Evolutionary conservation across 1,284 basidiomycete species (phyloP).

Genomic region (Entoloma clypeatum): DNA sequence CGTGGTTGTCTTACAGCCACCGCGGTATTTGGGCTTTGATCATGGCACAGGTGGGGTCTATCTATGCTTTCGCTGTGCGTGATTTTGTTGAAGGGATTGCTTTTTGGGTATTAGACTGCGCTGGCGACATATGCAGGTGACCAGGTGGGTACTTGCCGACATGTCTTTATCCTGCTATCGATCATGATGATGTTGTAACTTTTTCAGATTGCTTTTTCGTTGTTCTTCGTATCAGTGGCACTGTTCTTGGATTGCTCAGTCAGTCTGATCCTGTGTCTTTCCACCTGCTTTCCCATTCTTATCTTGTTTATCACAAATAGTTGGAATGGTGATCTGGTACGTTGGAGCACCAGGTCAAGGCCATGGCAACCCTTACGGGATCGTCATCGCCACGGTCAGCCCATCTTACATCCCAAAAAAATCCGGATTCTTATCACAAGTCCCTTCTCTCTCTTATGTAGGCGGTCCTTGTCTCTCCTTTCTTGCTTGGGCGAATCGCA

Average conservation of each 20-base stretch:
- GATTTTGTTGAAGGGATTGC: no score
- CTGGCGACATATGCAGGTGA: constrained; percentile 39
- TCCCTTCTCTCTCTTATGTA: constrained; percentile 13
- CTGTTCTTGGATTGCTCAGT: constrained; percentile 32
- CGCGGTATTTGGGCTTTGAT: constrained; percentile 43
- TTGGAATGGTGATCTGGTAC: constrained; percentile 40
- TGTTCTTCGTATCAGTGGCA: constrained; percentile 31
- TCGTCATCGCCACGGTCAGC: constrained; percentile 36
- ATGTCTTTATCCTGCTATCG: not conserved
- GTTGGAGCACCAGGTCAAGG: constrained; percentile 35
- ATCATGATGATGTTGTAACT: not conserved
- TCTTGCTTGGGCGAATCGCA: constrained; percentile 30
- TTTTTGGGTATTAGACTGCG: constrained; percentile 21
- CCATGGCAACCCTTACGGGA: constrained; percentile 36
- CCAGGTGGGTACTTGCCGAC: constrained; percentile 25
- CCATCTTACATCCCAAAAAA: no score
- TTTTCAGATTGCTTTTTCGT: constrained; percentile 31
- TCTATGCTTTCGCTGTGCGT: not conserved
- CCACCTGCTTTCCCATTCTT: not conserved
- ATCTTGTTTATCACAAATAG: constrained; percentile 11
- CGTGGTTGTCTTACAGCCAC: constrained; percentile 40
- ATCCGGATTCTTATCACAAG: not conserved
- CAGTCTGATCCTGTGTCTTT: constrained; percentile 9
- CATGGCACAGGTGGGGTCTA: constrained; percentile 38
- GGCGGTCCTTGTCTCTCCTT: constrained; percentile 33